phyloP scores from a whole-genome alignment of 2,329 filamentous ascomycete genomes.

The Aspergillus sp. region DNA sequence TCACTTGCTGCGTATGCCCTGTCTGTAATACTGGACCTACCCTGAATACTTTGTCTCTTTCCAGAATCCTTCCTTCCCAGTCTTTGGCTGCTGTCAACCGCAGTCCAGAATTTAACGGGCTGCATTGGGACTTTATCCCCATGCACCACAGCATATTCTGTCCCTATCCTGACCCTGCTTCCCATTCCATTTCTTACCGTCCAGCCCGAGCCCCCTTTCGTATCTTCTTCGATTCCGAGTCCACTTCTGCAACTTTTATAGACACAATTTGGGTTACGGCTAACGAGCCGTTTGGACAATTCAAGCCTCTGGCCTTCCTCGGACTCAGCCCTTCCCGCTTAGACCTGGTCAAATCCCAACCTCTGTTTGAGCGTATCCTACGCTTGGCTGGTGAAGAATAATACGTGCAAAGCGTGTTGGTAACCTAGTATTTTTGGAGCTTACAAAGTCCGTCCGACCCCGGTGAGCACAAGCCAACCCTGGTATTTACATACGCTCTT shows the following conservation, averaged over 20 bases:
- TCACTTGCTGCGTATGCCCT: not conserved
- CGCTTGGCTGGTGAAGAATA: conserved; percentile 12
- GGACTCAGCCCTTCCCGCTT: conserved; percentile 6
- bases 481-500: conserved; percentile 11
- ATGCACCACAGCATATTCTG: conserved; percentile 13
- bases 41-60: conserved; percentile 17
- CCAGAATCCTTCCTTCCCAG: conserved; percentile 20
- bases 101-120: conserved; percentile 17
- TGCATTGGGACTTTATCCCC: conserved; percentile 12
- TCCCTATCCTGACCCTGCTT: conserved; percentile 12
- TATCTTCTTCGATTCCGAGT: conserved; percentile 1
- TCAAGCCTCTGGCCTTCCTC: conserved; percentile 11
- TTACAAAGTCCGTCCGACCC: conserved; percentile 12
- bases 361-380: conserved; percentile 14
- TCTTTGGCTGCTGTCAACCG: conserved; percentile 8
- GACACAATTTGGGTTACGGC: conserved; percentile 11
- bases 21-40: conserved; percentile 12
- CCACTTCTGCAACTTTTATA: conserved; percentile 3
- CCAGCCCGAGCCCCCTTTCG: conserved; percentile 6
- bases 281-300: conserved; percentile 17
- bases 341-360: conserved; percentile 10
- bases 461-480: conserved; percentile 16
- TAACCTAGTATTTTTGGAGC: conserved; percentile 14
- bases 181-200: not conserved
- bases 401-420: not conserved